Evolutionary conservation across 2,329 filamentous ascomycete genomes (phyloP), one percentile per base, ranked within the genome.

Genomic region (Cadophora luteo-olivacea): DNA sequence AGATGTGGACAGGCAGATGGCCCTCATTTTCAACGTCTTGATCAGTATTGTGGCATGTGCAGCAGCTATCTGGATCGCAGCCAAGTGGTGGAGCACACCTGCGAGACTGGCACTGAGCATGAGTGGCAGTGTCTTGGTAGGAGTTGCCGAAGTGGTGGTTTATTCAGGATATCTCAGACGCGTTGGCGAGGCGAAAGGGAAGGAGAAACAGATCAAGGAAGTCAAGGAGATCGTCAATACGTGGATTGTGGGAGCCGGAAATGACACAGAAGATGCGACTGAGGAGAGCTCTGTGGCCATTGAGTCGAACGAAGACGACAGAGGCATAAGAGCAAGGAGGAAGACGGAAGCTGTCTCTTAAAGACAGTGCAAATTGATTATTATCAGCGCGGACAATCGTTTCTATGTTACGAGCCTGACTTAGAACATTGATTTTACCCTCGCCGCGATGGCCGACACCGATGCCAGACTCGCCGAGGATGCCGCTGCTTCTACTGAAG

Each of bases 1-100:
- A 45, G 92, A 96, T 69, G 84, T 96, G 1, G 91, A 95, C 77
- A 85, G 92, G n/a, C 93, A 96, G 76, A 82, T 96, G 67, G 89
- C 92, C 52, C 84, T 98, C 8, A 93, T 98, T 63, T 85, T 97
- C 75, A 99, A 98, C 79, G 93, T 98, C 62, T 82, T 97, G 49
- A 84, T 97, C 64, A 97, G 93, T 63, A 92, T 97, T 64, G 82
- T 95, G 2, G 92, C 94, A 55, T 92, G 91, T 62, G 91, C 89
- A 2, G 89, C 86, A 2, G 92, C 91, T 8, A 85, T 96, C 41
- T 96, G 92, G 92, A 84, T 94, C n/a, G 86, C 86, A 19, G 91
- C 91, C 0, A 84, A 89, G 62, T 92, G 91, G 85, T 95, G 92
- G 92, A 90, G 85, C 70, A 86, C 90, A 0, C 89, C 92, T 0